These are phyloP conservation scores for Globisporangium spiculum DNA, from an alignment of 352 stramenopile genomes.

Conservation along the genomic window DNA sequence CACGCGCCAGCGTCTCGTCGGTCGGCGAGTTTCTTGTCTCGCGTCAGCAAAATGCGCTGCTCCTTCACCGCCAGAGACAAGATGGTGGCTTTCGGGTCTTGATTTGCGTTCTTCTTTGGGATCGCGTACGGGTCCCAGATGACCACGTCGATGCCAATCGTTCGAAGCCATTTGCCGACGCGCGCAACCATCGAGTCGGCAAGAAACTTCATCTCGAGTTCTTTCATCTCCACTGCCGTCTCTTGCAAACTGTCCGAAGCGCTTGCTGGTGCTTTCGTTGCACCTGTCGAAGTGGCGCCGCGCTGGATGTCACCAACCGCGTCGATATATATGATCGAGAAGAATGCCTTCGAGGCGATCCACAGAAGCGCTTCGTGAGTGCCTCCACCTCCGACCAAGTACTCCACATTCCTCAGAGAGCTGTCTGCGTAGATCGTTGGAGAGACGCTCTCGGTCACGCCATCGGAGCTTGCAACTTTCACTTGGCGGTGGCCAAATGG, in stretches of 20 bases:
- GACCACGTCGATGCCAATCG: constrained; percentile 68
- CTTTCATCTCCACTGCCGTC: neutral
- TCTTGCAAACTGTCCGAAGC: neutral
- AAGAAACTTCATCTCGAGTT: constrained; percentile 45
- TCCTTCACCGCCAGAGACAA: constrained; percentile 49
- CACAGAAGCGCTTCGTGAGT: constrained; percentile 42
- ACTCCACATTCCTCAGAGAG: constrained; percentile 30
- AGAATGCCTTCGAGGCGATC: constrained; percentile 39
- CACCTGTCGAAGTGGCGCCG: constrained; percentile 22
- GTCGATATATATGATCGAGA: constrained; percentile 38
- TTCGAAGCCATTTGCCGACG: constrained; percentile 70
- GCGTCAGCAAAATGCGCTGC: constrained; percentile 71
- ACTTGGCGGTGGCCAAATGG: constrained; percentile 45
- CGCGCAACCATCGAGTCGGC: constrained; percentile 72
- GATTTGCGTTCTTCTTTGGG: constrained; percentile 25
- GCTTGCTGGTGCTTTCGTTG: neutral
- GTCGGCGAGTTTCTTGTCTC: constrained; percentile 69
- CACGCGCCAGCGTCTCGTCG: constrained; percentile 67
- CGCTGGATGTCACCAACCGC: constrained; percentile 42
- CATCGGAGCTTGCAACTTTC: neutral
- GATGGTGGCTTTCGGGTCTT: constrained; percentile 46
- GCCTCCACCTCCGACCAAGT: constrained; percentile 45
- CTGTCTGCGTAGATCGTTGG: constrained; percentile 39
- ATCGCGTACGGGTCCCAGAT: constrained; percentile 55
- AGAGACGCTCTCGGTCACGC: neutral